Evolutionary conservation across 352 stramenopile species (phyloP), one percentile per base, ranked within the genome.

Genomic region (Phytophthora podocarpi): DNA sequence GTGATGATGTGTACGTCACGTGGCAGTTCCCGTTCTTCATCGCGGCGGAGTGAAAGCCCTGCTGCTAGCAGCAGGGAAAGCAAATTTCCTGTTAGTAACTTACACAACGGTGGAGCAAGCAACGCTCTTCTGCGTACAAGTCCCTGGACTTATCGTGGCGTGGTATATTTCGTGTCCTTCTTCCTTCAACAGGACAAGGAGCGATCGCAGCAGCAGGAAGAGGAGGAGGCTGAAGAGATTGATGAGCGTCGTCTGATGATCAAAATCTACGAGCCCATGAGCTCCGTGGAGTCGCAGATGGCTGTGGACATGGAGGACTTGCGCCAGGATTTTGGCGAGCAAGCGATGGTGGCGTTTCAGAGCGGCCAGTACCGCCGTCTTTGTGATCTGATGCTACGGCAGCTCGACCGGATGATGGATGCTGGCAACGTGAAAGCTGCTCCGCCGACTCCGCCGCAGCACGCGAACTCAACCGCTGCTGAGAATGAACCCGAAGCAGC

Each of bases 151-250:
- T 85, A 87, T 59, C 75, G 71, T 27, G 68, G 72, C 13, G 74
- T 90, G 40, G 84, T 79, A 18, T 92, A 92, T 49, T 89, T 89
- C 46, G 83, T 90, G n/a, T 90, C 80, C n/a, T 90, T 92, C 49
- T 89, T 89, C 53, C 55, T 90, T 13, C 72, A 84, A 28, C 41
- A 70, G 12, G 59, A 66, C 6, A 71, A 67, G 6, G 20, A 68
- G 13, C 37, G 53, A 45, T 47, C 59, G 15, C 59, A 53, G 35
- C 60, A 64, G 12, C 49, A 59, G 20, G 21, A 49, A 15, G 42
- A 57, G 23, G 48, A 48, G 15, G 49, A 62, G 26, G 46, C 18
- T 18, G 35, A 40, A 15, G 40, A 36, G 16, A 8, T 9, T 11
- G 36, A 57, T 7, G 28, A 36, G 11, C 55, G 55, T 40, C 62